Conservation (phyloP, 1,284 basidiomycete species). For the Fomitiporia mediterranea region DNA sequence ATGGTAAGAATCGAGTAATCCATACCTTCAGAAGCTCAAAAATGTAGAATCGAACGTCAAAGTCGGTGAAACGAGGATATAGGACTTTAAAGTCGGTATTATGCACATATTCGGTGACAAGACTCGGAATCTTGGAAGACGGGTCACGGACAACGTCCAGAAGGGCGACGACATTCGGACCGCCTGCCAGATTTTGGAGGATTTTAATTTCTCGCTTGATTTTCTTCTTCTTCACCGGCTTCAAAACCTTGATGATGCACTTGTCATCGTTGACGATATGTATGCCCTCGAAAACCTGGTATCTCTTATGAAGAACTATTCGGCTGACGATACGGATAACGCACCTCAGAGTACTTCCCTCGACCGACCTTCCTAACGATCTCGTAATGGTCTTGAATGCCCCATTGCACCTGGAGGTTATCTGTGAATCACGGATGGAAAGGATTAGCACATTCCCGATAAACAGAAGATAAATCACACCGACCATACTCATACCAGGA, state of each 20-base stretch:
- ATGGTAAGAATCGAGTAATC: not conserved
- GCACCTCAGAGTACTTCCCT: slow-evolving; percentile 75
- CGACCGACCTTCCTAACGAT: slow-evolving; percentile 75
- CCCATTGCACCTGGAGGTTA: slow-evolving; percentile 71
- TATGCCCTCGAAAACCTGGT: slow-evolving; percentile 79
- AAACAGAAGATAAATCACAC: slow-evolving; percentile 20
- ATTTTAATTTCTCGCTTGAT: slow-evolving; percentile 94
- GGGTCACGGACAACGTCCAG: slow-evolving; percentile 82
- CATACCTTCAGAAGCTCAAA: slow-evolving; percentile 77
- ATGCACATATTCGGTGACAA: slow-evolving; percentile 83
- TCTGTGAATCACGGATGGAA: slow-evolving; percentile 37
- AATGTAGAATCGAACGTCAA: slow-evolving; percentile 82
- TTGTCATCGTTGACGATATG: slow-evolving; percentile 76
- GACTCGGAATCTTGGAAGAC: slow-evolving; percentile 73
- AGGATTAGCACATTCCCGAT: not conserved
- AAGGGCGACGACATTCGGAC: slow-evolving; percentile 79
- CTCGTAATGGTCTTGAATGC: slow-evolving; percentile 75
- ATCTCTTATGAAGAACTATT: not conserved
- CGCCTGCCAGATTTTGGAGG: slow-evolving; percentile 80
- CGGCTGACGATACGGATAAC: slow-evolving; percentile 1
- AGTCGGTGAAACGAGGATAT: slow-evolving; percentile 70
- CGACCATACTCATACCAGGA: slow-evolving; percentile 51
- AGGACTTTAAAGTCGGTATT: slow-evolving; percentile 83
- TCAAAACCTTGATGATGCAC: slow-evolving; percentile 87
- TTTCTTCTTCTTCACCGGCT: slow-evolving; percentile 90